Evolutionary conservation across 208 protist species (phyloP).

Genomic region (Leishmania lainsoni): DNA sequence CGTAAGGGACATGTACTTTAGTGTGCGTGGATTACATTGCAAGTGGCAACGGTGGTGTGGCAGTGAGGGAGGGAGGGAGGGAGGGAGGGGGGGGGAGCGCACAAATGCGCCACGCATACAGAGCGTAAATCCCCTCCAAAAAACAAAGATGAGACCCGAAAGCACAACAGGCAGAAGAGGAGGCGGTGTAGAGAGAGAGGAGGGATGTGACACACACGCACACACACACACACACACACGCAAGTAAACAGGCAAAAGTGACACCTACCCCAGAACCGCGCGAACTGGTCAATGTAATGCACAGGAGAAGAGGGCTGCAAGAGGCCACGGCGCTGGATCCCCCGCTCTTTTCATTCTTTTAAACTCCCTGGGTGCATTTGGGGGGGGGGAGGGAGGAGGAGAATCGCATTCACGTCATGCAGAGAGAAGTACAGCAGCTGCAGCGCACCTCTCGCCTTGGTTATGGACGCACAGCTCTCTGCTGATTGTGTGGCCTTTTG

Average conservation of each 20-base stretch:
- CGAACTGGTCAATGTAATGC: too few relatives aligned
- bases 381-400: too few relatives aligned
- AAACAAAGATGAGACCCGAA: neutral
- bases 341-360: too few relatives aligned
- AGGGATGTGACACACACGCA: neutral
- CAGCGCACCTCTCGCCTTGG: too few relatives aligned
- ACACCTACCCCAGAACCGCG: neutral
- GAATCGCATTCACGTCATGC: too few relatives aligned
- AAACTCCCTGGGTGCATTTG: too few relatives aligned
- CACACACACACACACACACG: slow-evolving; percentile 5
- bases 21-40: neutral
- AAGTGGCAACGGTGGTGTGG: neutral
- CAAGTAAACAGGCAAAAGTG: neutral
- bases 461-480: too few relatives aligned
- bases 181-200: neutral
- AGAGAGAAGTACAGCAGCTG: too few relatives aligned
- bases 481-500: neutral
- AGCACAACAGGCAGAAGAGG: neutral
- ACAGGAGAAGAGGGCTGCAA: too few relatives aligned
- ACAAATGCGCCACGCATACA: neutral
- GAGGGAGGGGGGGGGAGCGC: neutral
- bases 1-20: neutral
- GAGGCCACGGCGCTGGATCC: too few relatives aligned
- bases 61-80: neutral
- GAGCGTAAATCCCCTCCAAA: neutral